Evolutionary conservation across 495 filamentous ascomycete genomes (phyloP).

Genomic region (Lichina pygmaea): DNA sequence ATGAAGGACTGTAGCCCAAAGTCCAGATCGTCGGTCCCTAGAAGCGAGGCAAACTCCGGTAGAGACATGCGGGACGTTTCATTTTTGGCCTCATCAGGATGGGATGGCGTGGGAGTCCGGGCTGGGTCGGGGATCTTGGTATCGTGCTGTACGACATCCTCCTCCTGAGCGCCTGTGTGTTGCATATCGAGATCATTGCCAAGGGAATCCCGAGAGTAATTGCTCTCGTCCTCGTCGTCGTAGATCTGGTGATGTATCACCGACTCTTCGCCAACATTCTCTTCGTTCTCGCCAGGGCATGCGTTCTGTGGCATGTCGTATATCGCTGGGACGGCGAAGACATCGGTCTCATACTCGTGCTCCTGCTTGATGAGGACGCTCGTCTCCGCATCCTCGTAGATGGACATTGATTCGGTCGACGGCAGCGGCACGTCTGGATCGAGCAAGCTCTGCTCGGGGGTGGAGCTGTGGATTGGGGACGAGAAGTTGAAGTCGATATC

Average conservation of each 20-base stretch:
- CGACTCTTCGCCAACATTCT: conserved; percentile 1
- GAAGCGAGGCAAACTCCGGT: conserved; percentile 20
- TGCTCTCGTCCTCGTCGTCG: conserved; percentile 12
- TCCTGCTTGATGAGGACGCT: conserved; percentile 46
- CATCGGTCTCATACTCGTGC: conserved; percentile 30
- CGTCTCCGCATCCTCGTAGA: conserved; percentile 25
- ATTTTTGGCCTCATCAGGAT: neutral
- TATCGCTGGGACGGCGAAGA: conserved; percentile 48
- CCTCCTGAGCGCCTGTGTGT: no score
- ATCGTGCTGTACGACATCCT: neutral
- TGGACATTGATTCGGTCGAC: conserved; percentile 28
- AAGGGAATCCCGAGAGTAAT: conserved; percentile 10
- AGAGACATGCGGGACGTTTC: conserved; percentile 8
- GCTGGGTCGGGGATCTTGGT: neutral
- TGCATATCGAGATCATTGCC: conserved; percentile 3
- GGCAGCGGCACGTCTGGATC: conserved; percentile 76
- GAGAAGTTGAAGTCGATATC: conserved; percentile 30
- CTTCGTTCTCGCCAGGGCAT: conserved; percentile 9
- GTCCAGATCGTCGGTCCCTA: conserved; percentile 21
- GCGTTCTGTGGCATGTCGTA: conserved; percentile 7
- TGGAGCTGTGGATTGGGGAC: conserved; percentile 24
- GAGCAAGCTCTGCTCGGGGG: conserved; percentile 21
- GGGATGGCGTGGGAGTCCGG: neutral
- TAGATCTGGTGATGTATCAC: conserved; percentile 12
- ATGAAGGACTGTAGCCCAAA: conserved; percentile 24